Evolutionary conservation across 2,329 filamentous ascomycete genomes (phyloP).

Genomic region (Colletotrichum costaricense): DNA sequence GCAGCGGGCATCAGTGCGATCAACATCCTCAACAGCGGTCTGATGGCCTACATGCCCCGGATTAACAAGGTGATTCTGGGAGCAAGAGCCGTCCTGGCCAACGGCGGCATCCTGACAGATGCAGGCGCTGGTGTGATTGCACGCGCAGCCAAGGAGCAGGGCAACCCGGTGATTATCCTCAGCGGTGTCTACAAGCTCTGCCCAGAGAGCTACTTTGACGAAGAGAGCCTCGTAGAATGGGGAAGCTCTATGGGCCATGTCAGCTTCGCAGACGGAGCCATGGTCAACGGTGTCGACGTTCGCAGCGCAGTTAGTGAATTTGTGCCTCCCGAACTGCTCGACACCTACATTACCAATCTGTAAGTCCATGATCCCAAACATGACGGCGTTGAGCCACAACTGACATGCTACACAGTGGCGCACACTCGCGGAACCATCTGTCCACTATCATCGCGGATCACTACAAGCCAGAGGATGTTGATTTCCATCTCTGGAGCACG

Average conservation of each 20-base stretch:
- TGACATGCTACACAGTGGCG: constrained; percentile 59
- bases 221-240: constrained; percentile 86
- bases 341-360: constrained; percentile 86
- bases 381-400: not conserved
- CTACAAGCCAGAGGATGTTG: constrained; percentile 79
- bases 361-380: constrained; percentile 47
- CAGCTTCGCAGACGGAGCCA: constrained; percentile 80
- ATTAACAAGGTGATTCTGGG: constrained; percentile 96
- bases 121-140: constrained; percentile 87
- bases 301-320: constrained; percentile 86
- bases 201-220: constrained; percentile 87
- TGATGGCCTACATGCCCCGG: constrained; percentile 93
- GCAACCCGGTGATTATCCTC: constrained; percentile 87
- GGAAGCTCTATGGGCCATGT: constrained; percentile 83
- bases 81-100: constrained; percentile 87
- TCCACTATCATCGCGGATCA: constrained; percentile 80
- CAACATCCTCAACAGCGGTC: constrained; percentile 83
- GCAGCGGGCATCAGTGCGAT: constrained; percentile 85
- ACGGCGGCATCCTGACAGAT: constrained; percentile 86
- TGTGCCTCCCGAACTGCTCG: constrained; percentile 79
- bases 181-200: constrained; percentile 95
- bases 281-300: constrained; percentile 83
- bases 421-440: constrained; percentile 77
- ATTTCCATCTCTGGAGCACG: constrained; percentile 61
- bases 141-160: constrained; percentile 83